phyloP scores from a whole-genome alignment of 106 monocot species.

The Gastrodia elata region DNA sequence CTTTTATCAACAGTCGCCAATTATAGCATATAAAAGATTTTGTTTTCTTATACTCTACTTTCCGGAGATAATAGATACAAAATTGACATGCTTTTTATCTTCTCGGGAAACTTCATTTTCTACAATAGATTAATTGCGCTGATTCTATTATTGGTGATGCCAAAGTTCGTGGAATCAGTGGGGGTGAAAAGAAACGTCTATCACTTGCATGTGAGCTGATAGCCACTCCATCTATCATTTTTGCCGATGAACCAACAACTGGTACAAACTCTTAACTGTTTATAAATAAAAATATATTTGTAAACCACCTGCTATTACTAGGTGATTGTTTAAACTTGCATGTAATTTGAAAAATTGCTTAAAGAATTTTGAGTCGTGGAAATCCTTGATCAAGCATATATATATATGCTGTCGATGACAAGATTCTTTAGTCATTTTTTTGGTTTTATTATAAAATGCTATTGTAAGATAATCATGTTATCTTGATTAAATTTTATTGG shows the following conservation, averaged over 20 bases:
- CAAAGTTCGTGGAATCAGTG: slow-evolving; percentile 96
- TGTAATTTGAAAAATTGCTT: background rate
- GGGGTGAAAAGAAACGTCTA: slow-evolving; percentile 93
- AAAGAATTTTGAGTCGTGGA: background rate
- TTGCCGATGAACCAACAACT: slow-evolving; percentile 97
- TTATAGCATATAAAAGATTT: background rate
- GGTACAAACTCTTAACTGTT: slow-evolving; percentile 29
- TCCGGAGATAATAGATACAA: slow-evolving; percentile 2
- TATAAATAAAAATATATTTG: background rate
- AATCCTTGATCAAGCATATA: background rate
- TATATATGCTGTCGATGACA: background rate
- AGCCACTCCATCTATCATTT: slow-evolving; percentile 93
- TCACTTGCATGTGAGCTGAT: slow-evolving; percentile 95
- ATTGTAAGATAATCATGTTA: background rate
- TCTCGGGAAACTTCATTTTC: slow-evolving; percentile 5
- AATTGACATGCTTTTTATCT: background rate
- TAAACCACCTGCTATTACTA: background rate
- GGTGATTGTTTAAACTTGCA: background rate
- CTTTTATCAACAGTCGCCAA: background rate
- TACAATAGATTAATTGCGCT: slow-evolving; percentile 64
- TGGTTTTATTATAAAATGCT: background rate
- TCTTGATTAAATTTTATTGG: background rate
- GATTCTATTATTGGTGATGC: slow-evolving; percentile 97
- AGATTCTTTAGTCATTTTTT: background rate
- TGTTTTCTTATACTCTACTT: background rate